These are phyloP conservation scores for Podospora pseudoanserina DNA, from an alignment of 495 filamentous ascomycete species.

Conservation along the genomic window DNA sequence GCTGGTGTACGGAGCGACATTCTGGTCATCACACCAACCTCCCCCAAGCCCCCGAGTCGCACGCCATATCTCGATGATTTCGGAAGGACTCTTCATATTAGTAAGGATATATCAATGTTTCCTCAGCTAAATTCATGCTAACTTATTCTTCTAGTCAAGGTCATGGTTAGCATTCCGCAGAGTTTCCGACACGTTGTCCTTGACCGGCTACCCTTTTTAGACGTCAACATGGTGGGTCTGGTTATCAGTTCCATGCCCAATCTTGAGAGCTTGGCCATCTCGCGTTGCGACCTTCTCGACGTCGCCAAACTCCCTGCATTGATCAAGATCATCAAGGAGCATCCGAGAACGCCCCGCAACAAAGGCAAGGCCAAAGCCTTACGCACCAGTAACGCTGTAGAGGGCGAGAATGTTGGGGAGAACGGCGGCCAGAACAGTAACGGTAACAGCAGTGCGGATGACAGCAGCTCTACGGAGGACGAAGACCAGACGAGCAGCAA, in stretches of 20 bases:
- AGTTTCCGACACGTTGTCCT: conserved; percentile 22
- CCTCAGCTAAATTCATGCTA: too few species aligned
- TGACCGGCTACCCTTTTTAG: conserved; percentile 24
- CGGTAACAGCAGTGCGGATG: not conserved
- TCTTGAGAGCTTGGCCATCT: conserved; percentile 22
- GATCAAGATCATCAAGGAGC: conserved; percentile 13
- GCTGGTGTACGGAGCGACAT: not conserved
- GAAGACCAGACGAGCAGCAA: not conserved
- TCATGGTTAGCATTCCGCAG: not conserved
- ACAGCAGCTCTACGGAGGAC: not conserved
- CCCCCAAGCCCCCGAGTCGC: not conserved
- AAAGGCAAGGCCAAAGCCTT: not conserved
- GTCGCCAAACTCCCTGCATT: conserved; percentile 23
- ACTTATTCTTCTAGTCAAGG: not conserved
- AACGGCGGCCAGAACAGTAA: not conserved
- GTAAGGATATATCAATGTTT: conserved; percentile 1
- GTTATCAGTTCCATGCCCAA: conserved; percentile 27
- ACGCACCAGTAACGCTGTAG: not conserved
- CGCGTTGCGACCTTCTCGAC: conserved; percentile 26
- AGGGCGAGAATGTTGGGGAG: not conserved
- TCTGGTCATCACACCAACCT: not conserved
- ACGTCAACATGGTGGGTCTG: conserved; percentile 15
- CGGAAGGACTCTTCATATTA: not conserved
- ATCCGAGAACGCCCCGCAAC: not conserved
- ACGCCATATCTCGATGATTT: not conserved